Conservation (phyloP, 495 filamentous ascomycete genomes). For the Pseudevernia furfuracea region DNA sequence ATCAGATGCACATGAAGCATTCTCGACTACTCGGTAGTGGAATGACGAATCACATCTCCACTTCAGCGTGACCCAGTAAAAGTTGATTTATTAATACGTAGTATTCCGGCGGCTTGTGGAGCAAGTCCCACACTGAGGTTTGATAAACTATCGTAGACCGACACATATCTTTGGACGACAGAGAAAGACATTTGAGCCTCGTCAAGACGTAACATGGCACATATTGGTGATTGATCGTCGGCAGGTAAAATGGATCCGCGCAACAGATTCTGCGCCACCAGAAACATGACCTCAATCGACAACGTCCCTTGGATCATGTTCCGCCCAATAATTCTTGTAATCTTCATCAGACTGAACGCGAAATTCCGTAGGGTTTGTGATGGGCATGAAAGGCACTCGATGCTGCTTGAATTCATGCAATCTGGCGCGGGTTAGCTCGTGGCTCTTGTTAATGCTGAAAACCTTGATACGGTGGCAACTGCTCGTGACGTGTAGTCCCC, state of each 20-base stretch:
- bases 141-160: neutral
- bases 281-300: constrained; percentile 29
- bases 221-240: neutral
- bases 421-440: neutral
- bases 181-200: no score
- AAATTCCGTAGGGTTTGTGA: constrained; percentile 21
- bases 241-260: neutral
- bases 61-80: neutral
- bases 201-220: no score
- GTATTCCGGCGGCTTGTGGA: neutral
- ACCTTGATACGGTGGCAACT: constrained; percentile 55
- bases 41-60: neutral
- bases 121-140: neutral
- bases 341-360: constrained; percentile 40
- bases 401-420: neutral
- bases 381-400: neutral
- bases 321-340: constrained; percentile 39
- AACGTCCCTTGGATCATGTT: constrained; percentile 44
- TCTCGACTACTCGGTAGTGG: no score
- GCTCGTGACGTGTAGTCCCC: constrained; percentile 61
- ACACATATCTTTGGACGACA: neutral
- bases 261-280: neutral
- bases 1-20: no score
- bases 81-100: neutral
- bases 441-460: constrained; percentile 24